Conservation (phyloP, 441 rosid genomes). For the Biscutella laevigata region DNA sequence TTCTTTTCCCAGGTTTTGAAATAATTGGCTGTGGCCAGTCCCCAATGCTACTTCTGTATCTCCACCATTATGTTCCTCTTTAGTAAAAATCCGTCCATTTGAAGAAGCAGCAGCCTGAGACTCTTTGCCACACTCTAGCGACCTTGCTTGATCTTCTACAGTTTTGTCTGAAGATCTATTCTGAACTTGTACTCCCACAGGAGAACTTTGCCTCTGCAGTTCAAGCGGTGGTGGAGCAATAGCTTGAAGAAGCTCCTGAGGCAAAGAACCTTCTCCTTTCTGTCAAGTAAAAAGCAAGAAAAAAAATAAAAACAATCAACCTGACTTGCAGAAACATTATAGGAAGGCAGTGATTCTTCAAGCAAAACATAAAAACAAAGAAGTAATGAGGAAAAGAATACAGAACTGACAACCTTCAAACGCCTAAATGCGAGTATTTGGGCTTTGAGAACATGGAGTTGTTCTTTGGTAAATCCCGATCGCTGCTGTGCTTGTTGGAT, state of each 20-base stretch:
- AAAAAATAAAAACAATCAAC: slow-evolving; percentile 9
- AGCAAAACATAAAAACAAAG: slow-evolving; percentile 6
- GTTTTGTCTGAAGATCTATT: slow-evolving; percentile 55
- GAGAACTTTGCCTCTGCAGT: slow-evolving; percentile 40
- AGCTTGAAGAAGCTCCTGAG: slow-evolving; percentile 91
- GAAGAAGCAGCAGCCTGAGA: slow-evolving; percentile 39
- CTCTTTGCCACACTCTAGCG: slow-evolving; percentile 51
- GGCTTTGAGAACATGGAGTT: slow-evolving; percentile 95
- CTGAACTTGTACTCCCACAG: slow-evolving; percentile 50
- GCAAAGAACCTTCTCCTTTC: slow-evolving; percentile 97
- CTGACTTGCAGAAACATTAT: slow-evolving; percentile 11
- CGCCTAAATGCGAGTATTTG: slow-evolving; percentile 97
- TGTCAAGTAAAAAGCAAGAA: slow-evolving; percentile 29
- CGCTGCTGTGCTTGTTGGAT: slow-evolving; percentile 50
- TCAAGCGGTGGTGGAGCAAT: slow-evolving; percentile 91
- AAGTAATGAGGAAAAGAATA: slow-evolving; percentile 11
- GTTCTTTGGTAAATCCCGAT: slow-evolving; percentile 81
- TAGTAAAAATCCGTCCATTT: slow-evolving; percentile 38
- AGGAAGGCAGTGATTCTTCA: background rate
- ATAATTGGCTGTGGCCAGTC: slow-evolving; percentile 37
- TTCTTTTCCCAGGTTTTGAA: slow-evolving; percentile 46
- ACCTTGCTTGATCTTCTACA: slow-evolving; percentile 54
- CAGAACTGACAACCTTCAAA: slow-evolving; percentile 53
- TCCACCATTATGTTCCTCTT: slow-evolving; percentile 53
- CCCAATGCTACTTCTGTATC: slow-evolving; percentile 58